Evolutionary conservation across 2,329 filamentous ascomycete genomes (phyloP), one percentile per base, ranked within the genome.

Genomic region (Aureobasidium sp.): DNA sequence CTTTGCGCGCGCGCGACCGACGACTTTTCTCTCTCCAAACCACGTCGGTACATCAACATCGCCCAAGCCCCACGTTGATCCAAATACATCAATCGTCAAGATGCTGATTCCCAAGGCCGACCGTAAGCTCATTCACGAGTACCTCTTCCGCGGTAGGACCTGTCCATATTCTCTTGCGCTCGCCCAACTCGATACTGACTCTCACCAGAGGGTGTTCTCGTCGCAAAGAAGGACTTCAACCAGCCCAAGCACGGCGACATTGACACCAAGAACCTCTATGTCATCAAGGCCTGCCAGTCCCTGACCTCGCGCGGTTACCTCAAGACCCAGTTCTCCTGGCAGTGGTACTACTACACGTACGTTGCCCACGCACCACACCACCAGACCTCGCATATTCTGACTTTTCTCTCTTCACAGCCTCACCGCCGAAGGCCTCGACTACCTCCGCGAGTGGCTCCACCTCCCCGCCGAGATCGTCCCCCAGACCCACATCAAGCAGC

Each of bases 111-210:
- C 94, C 80, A 97, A 97, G 89, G 89, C 91, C 81, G 94, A 99
- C 85, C 92, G 95, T 85, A 99, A 99, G 90, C 91, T 91, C 89
- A 97, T 99, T 84, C 94, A 99, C 87, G 93, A 93, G 89, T 96
- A 93, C 89, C 90, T 99, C 86, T 96, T 96, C 88, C 71, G 72
- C 64, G 66, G 66, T 67, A 67, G 55, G 66, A 11, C 31, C 29
- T 11, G 8, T 47, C 11, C 15, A 27, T 9, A 11, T n/a, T 3
- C 15, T 5, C 39, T n/a, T 25, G 22, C 12, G 7, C 42, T 34
- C 9, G 11, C 5, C 6, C 8, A 25, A 31, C 27, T 27, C n/a
- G 11, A 29, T 27, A 37, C 42, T 47, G 7, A 58, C 39, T 22
- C 29, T 17, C 20, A 72, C 72, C 69, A 85, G 84, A 88, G 83